phyloP scores from a whole-genome alignment of 257 asterid species.

The Solanum clarkiae region DNA sequence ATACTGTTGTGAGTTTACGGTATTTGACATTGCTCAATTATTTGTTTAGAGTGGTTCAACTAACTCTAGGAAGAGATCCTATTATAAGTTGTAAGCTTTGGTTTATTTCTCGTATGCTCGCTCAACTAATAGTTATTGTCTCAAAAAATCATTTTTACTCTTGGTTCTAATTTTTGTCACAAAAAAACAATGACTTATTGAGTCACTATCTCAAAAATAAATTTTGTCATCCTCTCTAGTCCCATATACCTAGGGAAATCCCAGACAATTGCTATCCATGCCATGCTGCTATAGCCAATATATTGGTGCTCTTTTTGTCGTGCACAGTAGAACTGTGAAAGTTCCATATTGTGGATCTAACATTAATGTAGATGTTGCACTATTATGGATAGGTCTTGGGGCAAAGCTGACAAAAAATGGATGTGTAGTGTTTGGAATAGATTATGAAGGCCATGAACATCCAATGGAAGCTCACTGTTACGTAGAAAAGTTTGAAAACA shows the following conservation, averaged over 20 bases:
- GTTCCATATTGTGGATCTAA: neutral
- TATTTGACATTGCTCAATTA: neutral
- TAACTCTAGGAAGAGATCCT: neutral
- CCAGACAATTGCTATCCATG: neutral
- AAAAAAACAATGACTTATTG: neutral
- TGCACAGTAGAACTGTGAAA: neutral
- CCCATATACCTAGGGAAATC: neutral
- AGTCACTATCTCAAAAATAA: neutral
- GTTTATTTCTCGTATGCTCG: neutral
- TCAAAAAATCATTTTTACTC: neutral
- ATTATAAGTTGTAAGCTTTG: neutral
- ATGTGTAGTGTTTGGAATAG: conserved; percentile 72
- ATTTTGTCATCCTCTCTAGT: neutral
- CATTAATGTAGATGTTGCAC: neutral
- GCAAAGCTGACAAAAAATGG: conserved; percentile 53
- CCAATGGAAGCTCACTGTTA: conserved; percentile 75
- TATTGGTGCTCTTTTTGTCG: neutral
- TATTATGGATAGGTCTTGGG: conserved; percentile 50
- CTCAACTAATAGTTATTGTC: neutral
- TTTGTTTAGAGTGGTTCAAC: neutral
- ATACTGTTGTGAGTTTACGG: neutral
- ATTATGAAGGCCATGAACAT: conserved; percentile 92
- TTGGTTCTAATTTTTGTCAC: neutral
- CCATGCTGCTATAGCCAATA: neutral
- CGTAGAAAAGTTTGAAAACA: conserved; percentile 61